Evolutionary conservation across 192 early-diverging fungal genomes (phyloP), one percentile per base, ranked within the genome.

Genomic region (Dispira parvispora): DNA sequence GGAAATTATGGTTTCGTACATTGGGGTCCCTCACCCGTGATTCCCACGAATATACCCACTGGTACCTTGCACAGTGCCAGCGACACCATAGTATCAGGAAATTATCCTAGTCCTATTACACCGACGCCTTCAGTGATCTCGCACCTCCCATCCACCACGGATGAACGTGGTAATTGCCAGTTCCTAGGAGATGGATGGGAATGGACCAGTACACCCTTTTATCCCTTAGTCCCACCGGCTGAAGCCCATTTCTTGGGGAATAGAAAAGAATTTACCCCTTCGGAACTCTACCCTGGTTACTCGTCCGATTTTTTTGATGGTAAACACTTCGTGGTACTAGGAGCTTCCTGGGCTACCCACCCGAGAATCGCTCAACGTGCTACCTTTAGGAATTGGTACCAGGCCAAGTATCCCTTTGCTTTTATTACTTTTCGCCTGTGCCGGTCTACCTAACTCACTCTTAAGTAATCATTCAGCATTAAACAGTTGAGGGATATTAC

Each of bases 311-410:
- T 96, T 63, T 92, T 95, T 67, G 90, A 96, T 65, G 82, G 73
- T 26, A 87, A 89, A 61, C 91, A 96, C 71, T 74, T 79, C 64
- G 80, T 90, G 1, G 75, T 96, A 16, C 64, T 92, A 28, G 94
- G 94, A 52, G 94, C 69, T 0, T 83, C 81, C 2, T 96, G 89
- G 85, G 90, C 89, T 11, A 96, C 94, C 0, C 84, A 88, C 55
- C 88, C 88, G 11, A 52, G 82, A 10, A 78, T 94, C 14, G 83
- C 83, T 9, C 73, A 73, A 23, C 64, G 94, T 20, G 64, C 71
- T 52, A 80, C 83, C 8, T 91, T 93, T 71, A 65, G 88, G 12
- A 96, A 96, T 70, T 96, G 91, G 91, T 94, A 90, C 63, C 94
- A 96, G 71, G 63, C 81, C 18, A 80, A 69, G 6, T 96, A 96